phyloP scores from a whole-genome alignment of 2,329 filamentous ascomycete species.

The Fusarium heterosporum region DNA sequence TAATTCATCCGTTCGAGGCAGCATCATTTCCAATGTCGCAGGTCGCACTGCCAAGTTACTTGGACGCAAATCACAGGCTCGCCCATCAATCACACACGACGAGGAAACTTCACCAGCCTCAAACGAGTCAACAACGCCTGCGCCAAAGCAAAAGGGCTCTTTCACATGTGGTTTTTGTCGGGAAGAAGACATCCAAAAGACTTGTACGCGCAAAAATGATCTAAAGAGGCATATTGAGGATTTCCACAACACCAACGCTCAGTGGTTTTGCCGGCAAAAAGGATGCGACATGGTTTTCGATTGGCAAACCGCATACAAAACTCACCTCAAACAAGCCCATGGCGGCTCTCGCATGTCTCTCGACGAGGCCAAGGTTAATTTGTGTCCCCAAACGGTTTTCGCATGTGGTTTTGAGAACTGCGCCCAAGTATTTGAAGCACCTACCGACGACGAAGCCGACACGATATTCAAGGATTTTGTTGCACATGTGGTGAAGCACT shows the following conservation, averaged over 20 bases:
- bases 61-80: conserved; percentile 44
- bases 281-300: conserved; percentile 60
- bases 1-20: conserved; percentile 54
- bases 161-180: conserved; percentile 58
- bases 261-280: conserved; percentile 59
- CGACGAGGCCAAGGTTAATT: conserved; percentile 56
- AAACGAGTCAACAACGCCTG: conserved; percentile 41
- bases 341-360: conserved; percentile 57
- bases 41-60: conserved; percentile 53
- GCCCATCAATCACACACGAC: conserved; percentile 42
- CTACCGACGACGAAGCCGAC: conserved; percentile 54
- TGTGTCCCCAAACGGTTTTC: conserved; percentile 61
- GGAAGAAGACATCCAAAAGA: conserved; percentile 56
- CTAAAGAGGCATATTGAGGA: conserved; percentile 62
- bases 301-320: conserved; percentile 61
- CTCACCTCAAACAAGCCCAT: conserved; percentile 59
- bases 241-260: conserved; percentile 60
- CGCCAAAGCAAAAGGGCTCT: conserved; percentile 54
- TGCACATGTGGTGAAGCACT: conserved; percentile 60
- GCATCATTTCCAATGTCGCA: conserved; percentile 57
- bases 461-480: conserved; percentile 60
- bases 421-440: conserved; percentile 57
- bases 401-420: conserved; percentile 62
- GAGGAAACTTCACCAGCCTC: conserved; percentile 43
- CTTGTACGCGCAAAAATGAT: conserved; percentile 61